phyloP scores from a whole-genome alignment of 2,329 filamentous ascomycete species.

The Calonectria fujianensis region DNA sequence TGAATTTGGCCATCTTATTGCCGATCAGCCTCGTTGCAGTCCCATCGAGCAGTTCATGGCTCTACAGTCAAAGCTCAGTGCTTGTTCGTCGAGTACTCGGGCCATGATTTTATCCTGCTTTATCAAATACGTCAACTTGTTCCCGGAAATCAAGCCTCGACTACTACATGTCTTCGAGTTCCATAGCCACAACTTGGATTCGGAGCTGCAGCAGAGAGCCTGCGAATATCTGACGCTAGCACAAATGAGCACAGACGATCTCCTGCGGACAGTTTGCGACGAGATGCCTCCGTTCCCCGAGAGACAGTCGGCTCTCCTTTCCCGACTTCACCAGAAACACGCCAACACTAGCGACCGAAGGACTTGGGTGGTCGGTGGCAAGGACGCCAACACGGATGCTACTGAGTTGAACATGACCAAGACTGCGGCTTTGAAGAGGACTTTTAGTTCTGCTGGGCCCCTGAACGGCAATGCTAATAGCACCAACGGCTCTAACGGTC shows the following conservation, averaged over 20 bases:
- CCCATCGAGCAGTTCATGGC: constrained; percentile 98
- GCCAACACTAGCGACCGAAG: constrained; percentile 94
- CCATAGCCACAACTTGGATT: constrained; percentile 95
- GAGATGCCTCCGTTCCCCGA: constrained; percentile 99
- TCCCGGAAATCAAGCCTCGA: constrained; percentile 98
- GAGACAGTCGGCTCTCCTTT: constrained; percentile 91
- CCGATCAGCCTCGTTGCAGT: constrained; percentile 92
- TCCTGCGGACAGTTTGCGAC: constrained; percentile 94
- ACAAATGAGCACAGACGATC: constrained; percentile 89
- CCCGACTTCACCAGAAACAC: constrained; percentile 94
- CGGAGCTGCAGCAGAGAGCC: constrained; percentile 95
- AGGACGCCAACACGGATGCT: constrained; percentile 90
- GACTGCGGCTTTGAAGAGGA: constrained; percentile 87
- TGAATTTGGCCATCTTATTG: constrained; percentile 97
- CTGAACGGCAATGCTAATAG: constrained; percentile 69
- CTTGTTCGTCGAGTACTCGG: constrained; percentile 90
- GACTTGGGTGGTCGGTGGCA: constrained; percentile 98
- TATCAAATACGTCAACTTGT: constrained; percentile 98
- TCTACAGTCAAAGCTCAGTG: constrained; percentile 90
- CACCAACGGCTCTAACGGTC: constrained; percentile 70
- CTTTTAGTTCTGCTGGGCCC: constrained; percentile 80
- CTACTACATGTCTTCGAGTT: constrained; percentile 91
- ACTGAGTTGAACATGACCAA: constrained; percentile 88
- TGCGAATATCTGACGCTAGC: constrained; percentile 95
- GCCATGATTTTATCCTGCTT: constrained; percentile 97